Evolutionary conservation across 371 early-diverging fungal genomes (phyloP), one percentile per base, ranked within the genome.

Genomic region (Mucor mucedo): DNA sequence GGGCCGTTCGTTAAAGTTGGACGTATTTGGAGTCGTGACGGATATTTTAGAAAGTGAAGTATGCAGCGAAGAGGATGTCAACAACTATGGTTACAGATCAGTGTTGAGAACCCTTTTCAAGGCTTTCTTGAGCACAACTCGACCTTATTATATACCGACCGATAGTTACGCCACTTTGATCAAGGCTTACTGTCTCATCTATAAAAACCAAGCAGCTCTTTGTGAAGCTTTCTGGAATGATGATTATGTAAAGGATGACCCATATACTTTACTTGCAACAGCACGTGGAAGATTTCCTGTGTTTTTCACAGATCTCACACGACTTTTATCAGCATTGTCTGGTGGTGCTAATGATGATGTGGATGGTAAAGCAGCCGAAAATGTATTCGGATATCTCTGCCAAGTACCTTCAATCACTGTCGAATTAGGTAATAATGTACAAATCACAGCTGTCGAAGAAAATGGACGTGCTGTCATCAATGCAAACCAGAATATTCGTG

Each of bases 201-300:
- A 71, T 48, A 38, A 68, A n/a, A 45, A 70, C 33, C 72, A 81
- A 57, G 50, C 70, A 0, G 69, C 54, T 5, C 62, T 78, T 5
- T 75, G 75, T 30, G 27, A 52, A 5, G 27, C 45, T 10, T 81
- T 77, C 60, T 81, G 82, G 82, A 52, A 47, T 1, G 41, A 72
- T 9, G 66, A 75, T 33, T 58, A 60, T 27, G 58, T 53, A 10
- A 35, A 61, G 8, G 39, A 67, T 1, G 68, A 73, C 10, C 47
- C 58, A 3, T 41, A 55, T 21, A 58, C 71, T 1, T 52, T 81
- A 55, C 32, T 81, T 1, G 30, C 62, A 1, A 67, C 71, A 8
- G 70, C 77, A 2, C 56, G 71, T 8, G 44, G 52, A 8, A 67
- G 77, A 28, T 81, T 78, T 54, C 82, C 82, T 27, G 55, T 68